Evolutionary conservation across 441 rosid genomes (phyloP), one percentile per base, ranked within the genome.

Genomic region (Erodium trifolium): DNA sequence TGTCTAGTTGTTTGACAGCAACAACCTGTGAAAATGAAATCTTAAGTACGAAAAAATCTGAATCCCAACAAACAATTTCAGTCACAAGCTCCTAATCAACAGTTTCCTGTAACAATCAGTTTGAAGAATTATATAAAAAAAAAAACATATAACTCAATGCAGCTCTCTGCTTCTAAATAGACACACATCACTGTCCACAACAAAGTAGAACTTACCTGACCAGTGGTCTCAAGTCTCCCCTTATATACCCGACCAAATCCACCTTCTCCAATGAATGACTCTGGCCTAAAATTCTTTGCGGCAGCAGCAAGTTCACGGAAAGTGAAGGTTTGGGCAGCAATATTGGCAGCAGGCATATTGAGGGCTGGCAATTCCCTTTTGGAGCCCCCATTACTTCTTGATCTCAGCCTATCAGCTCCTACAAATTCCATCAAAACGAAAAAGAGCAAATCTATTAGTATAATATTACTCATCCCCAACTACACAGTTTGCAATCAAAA

Each of bases 1-100:
- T 83, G 75, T 94, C 99, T 82, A 94, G 73, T 74, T 92, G 97
- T 77, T 94, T 94, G 70, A 94, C 96, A 68, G 99, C 99, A 74
- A 94, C 98, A 73, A 82, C 87, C 99, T 94, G 85, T 5, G 7
- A 53, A 6, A 53, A 53, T 43, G 18, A 16, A 53, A 14, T 53
- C 60, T 2, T 0, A 53, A 6, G 17, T 17, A 53, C 14, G 60
- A 53, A 53, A 53, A 14, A 53, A 43, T 43, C 49, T 17, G n/a
- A n/a, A 51, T 16, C 11, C 19, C 7, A 53, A 53, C 60, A 8
- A 14, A 14, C 60, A 14, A 14, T 14, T 14, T 53, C 60, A 4
- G 19, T 53, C 3, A 14, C 60, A 2, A 53, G 19, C n/a, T 51
- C 59, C 17, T 51, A n/a, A 51, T 51, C 7, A 34, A 34, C 37